A percentile compares a stretch with the other conserved stretches of the same genome.
These are phyloP conservation scores for Lentinula edodes DNA, from an alignment of 768 basidiomycete species.

Conservation along the genomic window DNA sequence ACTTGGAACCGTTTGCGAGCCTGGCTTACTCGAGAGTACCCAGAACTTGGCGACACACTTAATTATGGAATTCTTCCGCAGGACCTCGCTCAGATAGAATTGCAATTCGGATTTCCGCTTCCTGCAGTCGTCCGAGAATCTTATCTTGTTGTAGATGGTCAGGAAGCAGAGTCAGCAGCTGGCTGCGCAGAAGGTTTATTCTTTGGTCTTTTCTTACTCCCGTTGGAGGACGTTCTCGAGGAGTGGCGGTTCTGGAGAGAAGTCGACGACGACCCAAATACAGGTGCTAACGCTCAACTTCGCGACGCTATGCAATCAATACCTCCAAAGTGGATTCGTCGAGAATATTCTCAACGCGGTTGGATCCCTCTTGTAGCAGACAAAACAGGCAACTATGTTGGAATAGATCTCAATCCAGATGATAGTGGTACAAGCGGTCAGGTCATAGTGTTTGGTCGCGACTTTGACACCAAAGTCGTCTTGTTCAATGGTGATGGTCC, in stretches of 20 bases:
- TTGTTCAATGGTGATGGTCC: constrained; percentile 88
- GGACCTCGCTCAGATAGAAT: constrained; percentile 77
- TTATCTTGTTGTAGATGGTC: constrained; percentile 84
- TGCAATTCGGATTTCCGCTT: constrained; percentile 77
- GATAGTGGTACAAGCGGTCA: constrained; percentile 77
- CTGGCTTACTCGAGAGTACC: constrained; percentile 85
- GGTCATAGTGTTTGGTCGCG: constrained; percentile 97
- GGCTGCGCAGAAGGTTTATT: constrained; percentile 90
- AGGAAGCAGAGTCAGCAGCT: constrained; percentile 86
- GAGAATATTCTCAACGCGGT: constrained; percentile 87
- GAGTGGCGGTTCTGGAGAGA: constrained; percentile 98
- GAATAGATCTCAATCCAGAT: constrained; percentile 88
- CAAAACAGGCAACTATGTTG: constrained; percentile 93
- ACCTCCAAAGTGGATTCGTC: constrained; percentile 84
- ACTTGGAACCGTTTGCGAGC: constrained; percentile 81
- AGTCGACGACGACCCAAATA: constrained; percentile 82
- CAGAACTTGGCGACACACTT: constrained; percentile 92
- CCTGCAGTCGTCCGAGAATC: constrained; percentile 89
- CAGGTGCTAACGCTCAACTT: constrained; percentile 73
- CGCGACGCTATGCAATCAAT: constrained; percentile 80
- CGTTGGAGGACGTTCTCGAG: constrained; percentile 87
- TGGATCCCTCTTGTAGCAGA: constrained; percentile 97
- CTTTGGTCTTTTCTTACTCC: constrained; percentile 90
- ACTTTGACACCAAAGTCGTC: constrained; percentile 97
- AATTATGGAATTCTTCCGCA: constrained; percentile 83